Evolutionary conservation across 768 basidiomycete species (phyloP).

Genomic region (Melanogaster broomeanus): DNA sequence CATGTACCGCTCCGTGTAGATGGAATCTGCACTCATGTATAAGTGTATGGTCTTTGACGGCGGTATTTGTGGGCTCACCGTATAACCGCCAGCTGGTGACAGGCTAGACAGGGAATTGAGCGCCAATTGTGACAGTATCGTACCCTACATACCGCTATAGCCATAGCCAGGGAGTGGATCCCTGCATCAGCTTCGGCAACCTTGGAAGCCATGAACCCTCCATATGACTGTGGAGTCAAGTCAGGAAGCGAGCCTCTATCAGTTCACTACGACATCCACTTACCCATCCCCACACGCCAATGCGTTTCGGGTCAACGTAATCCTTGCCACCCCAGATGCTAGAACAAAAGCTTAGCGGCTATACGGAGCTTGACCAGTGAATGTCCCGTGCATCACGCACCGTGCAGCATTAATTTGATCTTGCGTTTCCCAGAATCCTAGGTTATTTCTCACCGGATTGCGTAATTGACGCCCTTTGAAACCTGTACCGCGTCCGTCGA

Average conservation of each 20-base stretch:
- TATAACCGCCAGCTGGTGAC: slow-evolving; percentile 88
- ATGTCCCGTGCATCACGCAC: slow-evolving; percentile 46
- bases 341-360: not conserved
- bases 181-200: slow-evolving; percentile 88
- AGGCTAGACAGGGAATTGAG: slow-evolving; percentile 48
- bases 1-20: slow-evolving; percentile 99
- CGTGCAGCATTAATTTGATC: slow-evolving; percentile 91
- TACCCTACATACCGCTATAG: slow-evolving; percentile 70
- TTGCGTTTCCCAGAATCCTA: slow-evolving; percentile 85
- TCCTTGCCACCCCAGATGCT: slow-evolving; percentile 83
- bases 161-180: slow-evolving; percentile 88
- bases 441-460: slow-evolving; percentile 84
- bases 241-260: slow-evolving; percentile 2
- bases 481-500: slow-evolving; percentile 95
- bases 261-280: slow-evolving; percentile 28
- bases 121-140: not conserved
- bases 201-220: slow-evolving; percentile 95
- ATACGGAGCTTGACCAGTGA: not conserved
- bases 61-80: slow-evolving; percentile 43
- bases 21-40: slow-evolving; percentile 61
- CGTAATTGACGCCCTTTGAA: slow-evolving; percentile 83
- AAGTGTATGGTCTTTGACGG: not conserved
- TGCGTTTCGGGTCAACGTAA: slow-evolving; percentile 85
- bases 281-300: slow-evolving; percentile 99
- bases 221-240: slow-evolving; percentile 68